A percentile compares a stretch with the other conserved stretches of the same genome.
Conservation (phyloP, 257 asterid species). For the Solanum gracilifrons region DNA sequence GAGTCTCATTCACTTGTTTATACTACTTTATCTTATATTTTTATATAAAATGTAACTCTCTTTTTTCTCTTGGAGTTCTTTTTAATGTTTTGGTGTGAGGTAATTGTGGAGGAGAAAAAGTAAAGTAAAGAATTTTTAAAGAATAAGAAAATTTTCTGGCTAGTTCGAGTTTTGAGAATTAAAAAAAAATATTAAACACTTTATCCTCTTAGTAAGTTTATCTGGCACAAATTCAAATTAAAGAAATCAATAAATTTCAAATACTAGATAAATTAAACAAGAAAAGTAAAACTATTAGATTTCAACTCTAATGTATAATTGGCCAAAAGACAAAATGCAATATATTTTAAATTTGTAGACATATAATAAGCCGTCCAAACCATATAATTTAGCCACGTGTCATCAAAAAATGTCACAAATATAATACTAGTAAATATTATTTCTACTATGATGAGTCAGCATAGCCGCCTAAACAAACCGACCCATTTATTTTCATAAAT, state of each 20-base stretch:
- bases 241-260: neutral
- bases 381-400: slow-evolving; percentile 1
- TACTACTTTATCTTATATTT: too few species aligned
- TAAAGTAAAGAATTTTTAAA: too few species aligned
- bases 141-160: neutral
- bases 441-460: neutral
- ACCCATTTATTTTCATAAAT: neutral
- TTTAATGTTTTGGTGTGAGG: neutral
- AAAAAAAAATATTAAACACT: too few species aligned
- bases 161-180: neutral
- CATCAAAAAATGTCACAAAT: neutral
- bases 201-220: too few species aligned
- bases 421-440: neutral
- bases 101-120: neutral
- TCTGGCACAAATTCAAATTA: neutral
- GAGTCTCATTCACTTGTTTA: neutral
- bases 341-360: neutral
- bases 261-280: neutral
- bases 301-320: neutral
- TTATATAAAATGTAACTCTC: too few species aligned
- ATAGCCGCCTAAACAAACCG: neutral
- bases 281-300: neutral
- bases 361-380: slow-evolving; percentile 6
- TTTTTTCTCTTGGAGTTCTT: neutral
- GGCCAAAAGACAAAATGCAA: neutral